phyloP scores from a whole-genome alignment of 2,329 filamentous ascomycete species.

The Colletotrichum lentis region DNA sequence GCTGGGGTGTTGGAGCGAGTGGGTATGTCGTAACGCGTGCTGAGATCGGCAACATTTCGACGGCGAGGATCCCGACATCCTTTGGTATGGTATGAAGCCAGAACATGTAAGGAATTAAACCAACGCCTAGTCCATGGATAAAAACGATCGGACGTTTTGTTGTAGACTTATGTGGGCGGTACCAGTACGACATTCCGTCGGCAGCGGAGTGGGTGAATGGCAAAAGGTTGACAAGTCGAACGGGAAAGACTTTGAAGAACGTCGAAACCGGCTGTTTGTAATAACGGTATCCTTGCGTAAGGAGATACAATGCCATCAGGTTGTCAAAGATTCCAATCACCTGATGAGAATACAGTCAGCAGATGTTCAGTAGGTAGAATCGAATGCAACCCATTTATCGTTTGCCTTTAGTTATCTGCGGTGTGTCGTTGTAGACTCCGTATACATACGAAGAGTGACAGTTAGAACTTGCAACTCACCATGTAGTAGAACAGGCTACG shows the following conservation, averaged over 20 bases:
- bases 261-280: conserved; percentile 59
- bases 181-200: conserved; percentile 64
- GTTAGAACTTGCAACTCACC: conserved; percentile 47
- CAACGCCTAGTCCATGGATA: conserved; percentile 67
- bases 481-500: conserved; percentile 66
- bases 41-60: conserved; percentile 67
- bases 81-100: conserved; percentile 53
- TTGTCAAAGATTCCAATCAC: conserved; percentile 59
- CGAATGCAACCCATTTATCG: too few species aligned
- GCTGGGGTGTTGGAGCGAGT: conserved; percentile 42
- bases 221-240: conserved; percentile 59
- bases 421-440: not conserved
- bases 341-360: conserved; percentile 40
- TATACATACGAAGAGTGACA: too few species aligned
- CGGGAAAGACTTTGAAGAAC: conserved; percentile 59
- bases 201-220: conserved; percentile 56
- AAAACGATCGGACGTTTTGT: conserved; percentile 66
- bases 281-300: conserved; percentile 46
- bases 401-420: not conserved
- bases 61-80: conserved; percentile 63
- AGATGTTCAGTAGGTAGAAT: too few species aligned
- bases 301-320: conserved; percentile 46
- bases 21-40: conserved; percentile 63
- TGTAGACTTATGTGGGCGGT: conserved; percentile 66
- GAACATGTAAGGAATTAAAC: conserved; percentile 64